Evolutionary conservation across 208 protist genomes (phyloP), one percentile per base, ranked within the genome.

Genomic region (Novymonas esmeraldas): DNA sequence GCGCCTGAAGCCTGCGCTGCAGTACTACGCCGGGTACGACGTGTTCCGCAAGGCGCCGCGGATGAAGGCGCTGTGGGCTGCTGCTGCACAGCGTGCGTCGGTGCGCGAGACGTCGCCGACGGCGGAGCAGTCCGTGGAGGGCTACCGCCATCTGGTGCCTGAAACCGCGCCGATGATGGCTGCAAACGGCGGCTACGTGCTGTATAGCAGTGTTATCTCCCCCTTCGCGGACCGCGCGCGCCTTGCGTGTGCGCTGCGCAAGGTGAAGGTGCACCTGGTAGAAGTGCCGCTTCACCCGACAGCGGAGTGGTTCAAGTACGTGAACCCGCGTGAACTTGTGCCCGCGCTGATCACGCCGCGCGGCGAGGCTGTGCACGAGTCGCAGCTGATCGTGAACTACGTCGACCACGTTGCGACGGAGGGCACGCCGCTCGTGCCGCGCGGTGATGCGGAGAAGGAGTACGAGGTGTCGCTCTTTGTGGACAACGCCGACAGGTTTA

Each of bases 11-110:
- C 58, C 57, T 20, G 60, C 68, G 34, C 61, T 95, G 58, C 56
- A 60, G 52, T 95, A 90, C 77, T 83, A 87, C 80, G 46, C 69
- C 31, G 85, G 76, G 42, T 85, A 86, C 66, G 77, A 95, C 69
- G 66, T 92, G 44, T 91, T 90, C 62, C 72, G 58, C 42, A 76
- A 84, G 54, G 85, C 81, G 33, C 89, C 89, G 31, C 75, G 49
- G 22, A 70, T 95, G 36, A 86, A 87, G 76, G 59, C 60, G 39
- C 64, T 95, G 65, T 86, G 64, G 58, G 64, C 60, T 20, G 84
- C 78, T 22, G 79, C 73, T 22, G 51, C 54, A 22, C 33, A 86
- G 67, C 83, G 85, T 31, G 59, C 85, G 16, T 89, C 84, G 33
- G 84, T 95, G 34, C 50, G 59, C 49, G 55, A 70, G 33, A 86